Percentiles rank a stretch among this genome's conserved stretches.
These are phyloP conservation scores for Xylariales sp. DNA, from an alignment of 2,329 filamentous ascomycete species.

Conservation along the genomic window DNA sequence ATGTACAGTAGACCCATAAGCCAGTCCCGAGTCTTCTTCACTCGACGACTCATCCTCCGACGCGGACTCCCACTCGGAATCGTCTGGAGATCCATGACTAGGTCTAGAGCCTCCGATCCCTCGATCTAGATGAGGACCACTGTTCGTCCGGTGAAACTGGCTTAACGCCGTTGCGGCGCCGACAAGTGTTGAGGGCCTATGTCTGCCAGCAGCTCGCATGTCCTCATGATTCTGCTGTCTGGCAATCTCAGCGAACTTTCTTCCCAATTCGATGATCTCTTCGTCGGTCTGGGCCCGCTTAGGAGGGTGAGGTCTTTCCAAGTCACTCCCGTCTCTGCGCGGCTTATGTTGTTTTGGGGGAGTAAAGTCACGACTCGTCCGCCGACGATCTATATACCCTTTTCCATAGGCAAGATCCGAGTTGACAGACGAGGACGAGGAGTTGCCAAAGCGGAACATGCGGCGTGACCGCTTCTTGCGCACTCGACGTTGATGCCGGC, in stretches of 20 bases:
- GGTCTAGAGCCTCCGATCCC: slow-evolving; percentile 38
- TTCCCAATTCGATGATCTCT: slow-evolving; percentile 52
- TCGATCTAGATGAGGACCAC: slow-evolving; percentile 29
- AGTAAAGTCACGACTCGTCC: slow-evolving; percentile 29
- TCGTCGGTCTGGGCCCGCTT: slow-evolving; percentile 45
- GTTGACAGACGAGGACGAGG: slow-evolving; percentile 63
- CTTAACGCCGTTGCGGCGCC: slow-evolving; percentile 37
- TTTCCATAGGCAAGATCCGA: slow-evolving; percentile 64
- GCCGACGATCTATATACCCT: slow-evolving; percentile 45
- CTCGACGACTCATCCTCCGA: slow-evolving; percentile 44
- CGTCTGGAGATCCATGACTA: slow-evolving; percentile 32
- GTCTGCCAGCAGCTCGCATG: slow-evolving; percentile 35
- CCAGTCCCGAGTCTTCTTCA: slow-evolving; percentile 36
- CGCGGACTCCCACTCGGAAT: slow-evolving; percentile 54
- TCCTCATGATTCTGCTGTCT: slow-evolving; percentile 47
- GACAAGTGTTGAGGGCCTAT: slow-evolving; percentile 31
- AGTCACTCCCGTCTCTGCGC: slow-evolving; percentile 13
- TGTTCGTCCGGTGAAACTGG: slow-evolving; percentile 35
- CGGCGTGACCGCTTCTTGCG: slow-evolving; percentile 40
- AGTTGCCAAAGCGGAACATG: slow-evolving; percentile 56
- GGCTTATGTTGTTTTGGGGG: slow-evolving; percentile 17
- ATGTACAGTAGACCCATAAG: slow-evolving; percentile 34
- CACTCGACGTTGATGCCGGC: slow-evolving; percentile 34
- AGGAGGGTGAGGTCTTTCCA: slow-evolving; percentile 17
- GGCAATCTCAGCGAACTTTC: slow-evolving; percentile 49